Percentiles rank a stretch among this genome's conserved stretches.
These are phyloP conservation scores for Shiraia sp. DNA, from an alignment of 2,329 filamentous ascomycete species.

Conservation along the genomic window DNA sequence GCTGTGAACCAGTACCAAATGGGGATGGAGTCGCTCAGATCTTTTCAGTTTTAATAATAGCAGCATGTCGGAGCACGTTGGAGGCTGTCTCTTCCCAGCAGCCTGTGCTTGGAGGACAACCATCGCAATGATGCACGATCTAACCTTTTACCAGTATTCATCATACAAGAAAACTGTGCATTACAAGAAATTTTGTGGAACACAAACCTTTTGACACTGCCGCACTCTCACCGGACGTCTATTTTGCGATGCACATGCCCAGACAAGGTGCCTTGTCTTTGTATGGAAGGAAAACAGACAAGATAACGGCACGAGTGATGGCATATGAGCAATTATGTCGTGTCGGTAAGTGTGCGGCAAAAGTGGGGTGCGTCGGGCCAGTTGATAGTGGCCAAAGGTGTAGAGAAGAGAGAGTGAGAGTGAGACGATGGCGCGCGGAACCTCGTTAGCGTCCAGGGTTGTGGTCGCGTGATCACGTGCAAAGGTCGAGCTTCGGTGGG, in stretches of 20 bases:
- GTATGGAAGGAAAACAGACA: background rate
- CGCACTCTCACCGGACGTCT: background rate
- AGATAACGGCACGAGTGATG: background rate
- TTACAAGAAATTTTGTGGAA: background rate
- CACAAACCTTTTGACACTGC: constrained; percentile 7
- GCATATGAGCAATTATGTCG: constrained; percentile 2
- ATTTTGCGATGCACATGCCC: too few relatives aligned
- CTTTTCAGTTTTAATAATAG: constrained; percentile 23
- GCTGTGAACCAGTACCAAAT: too few relatives aligned
- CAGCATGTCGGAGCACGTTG: constrained; percentile 31
- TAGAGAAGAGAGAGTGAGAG: background rate
- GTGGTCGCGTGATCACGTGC: constrained; percentile 18
- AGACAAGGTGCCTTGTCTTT: constrained; percentile 3
- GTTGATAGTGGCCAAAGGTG: too few relatives aligned
- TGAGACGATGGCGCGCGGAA: constrained; percentile 1
- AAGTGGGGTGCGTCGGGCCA: too few relatives aligned
- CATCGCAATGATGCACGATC: constrained; percentile 27
- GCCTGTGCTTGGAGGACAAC: constrained; percentile 15
- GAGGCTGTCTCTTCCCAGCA: constrained; percentile 25
- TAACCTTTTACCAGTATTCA: constrained; percentile 43
- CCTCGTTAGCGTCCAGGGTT: background rate
- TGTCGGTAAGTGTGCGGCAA: background rate
- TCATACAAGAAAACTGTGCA: constrained; percentile 12
- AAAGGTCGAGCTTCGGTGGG: constrained; percentile 10
- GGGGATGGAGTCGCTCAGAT: constrained; percentile 13